phyloP scores from a whole-genome alignment of 306 rosid species.

The Erythrophleum fordii region DNA sequence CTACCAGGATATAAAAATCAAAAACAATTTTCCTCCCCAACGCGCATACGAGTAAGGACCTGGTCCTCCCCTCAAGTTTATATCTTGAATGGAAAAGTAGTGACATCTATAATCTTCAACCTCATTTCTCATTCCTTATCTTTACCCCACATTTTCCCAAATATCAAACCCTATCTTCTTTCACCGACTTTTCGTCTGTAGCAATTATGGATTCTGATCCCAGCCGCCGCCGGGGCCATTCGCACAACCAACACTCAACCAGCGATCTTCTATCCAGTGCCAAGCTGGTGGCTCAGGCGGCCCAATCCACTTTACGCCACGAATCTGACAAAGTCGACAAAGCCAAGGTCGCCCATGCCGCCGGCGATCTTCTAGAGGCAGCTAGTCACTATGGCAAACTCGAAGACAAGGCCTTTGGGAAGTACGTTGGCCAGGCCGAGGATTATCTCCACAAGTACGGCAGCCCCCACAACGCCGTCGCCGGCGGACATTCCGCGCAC shows the following conservation, averaged over 20 bases:
- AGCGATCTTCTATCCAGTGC: slow-evolving; percentile 52
- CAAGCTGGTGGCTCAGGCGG: slow-evolving; percentile 55
- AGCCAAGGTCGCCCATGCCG: slow-evolving; percentile 44
- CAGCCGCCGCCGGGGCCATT: not conserved
- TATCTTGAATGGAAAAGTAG: no score
- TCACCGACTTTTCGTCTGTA: not conserved
- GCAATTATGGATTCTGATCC: not conserved
- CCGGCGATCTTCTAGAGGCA: slow-evolving; percentile 43
- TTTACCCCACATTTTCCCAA: no score
- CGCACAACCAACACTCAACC: slow-evolving; percentile 23
- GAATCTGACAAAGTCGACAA: slow-evolving; percentile 52
- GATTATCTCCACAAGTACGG: slow-evolving; percentile 29
- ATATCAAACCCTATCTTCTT: not conserved
- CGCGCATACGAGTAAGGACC: no score
- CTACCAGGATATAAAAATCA: no score
- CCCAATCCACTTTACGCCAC: slow-evolving; percentile 24
- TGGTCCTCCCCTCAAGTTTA: no score
- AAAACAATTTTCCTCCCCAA: no score
- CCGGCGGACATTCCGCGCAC: not conserved
- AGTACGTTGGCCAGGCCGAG: slow-evolving; percentile 43
- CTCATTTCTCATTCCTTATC: no score
- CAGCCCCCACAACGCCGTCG: not conserved
- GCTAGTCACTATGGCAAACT: slow-evolving; percentile 42
- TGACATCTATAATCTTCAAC: no score
- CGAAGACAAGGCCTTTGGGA: slow-evolving; percentile 36